These are phyloP conservation scores for Hypseocharis bilobata DNA, from an alignment of 441 rosid species.

Conservation along the genomic window DNA sequence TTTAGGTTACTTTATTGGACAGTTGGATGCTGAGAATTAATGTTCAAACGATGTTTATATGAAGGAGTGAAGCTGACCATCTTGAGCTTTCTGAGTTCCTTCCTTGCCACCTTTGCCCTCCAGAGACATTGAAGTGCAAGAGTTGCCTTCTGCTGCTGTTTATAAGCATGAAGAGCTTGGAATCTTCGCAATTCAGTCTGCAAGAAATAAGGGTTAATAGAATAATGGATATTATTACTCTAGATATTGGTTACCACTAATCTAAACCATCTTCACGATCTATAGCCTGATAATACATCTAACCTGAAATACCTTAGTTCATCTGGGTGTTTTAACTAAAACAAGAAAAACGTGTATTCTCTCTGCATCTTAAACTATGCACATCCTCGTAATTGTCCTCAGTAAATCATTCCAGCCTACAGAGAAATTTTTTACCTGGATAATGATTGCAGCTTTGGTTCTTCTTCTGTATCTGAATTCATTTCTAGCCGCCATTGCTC, in stretches of 20 bases:
- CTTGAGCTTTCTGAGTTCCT: constrained; percentile 53
- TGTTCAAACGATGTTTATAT: constrained; percentile 5
- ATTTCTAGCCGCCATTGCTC: constrained; percentile 79
- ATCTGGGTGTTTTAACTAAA: no score
- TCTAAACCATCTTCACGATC: not conserved
- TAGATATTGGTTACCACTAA: not conserved
- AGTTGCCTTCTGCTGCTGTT: constrained; percentile 38
- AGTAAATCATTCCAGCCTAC: not conserved
- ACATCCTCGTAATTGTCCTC: not conserved
- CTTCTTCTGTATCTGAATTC: constrained; percentile 44
- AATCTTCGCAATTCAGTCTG: constrained; percentile 53
- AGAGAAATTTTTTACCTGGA: constrained; percentile 39
- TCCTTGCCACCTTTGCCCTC: constrained; percentile 54
- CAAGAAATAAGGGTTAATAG: constrained; percentile 12
- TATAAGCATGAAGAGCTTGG: constrained; percentile 39
- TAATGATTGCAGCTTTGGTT: constrained; percentile 45
- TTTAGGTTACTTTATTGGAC: not conserved
- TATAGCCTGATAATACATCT: no score
- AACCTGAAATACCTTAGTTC: no score
- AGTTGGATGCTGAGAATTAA: not conserved
- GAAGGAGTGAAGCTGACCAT: constrained; percentile 36
- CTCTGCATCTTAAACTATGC: no score
- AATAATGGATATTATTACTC: constrained; percentile 1
- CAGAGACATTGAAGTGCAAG: constrained; percentile 49
- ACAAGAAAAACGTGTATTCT: no score